These are phyloP conservation scores for Talaromyces rugulosus DNA, from an alignment of 2,329 filamentous ascomycete species.

Conservation along the genomic window DNA sequence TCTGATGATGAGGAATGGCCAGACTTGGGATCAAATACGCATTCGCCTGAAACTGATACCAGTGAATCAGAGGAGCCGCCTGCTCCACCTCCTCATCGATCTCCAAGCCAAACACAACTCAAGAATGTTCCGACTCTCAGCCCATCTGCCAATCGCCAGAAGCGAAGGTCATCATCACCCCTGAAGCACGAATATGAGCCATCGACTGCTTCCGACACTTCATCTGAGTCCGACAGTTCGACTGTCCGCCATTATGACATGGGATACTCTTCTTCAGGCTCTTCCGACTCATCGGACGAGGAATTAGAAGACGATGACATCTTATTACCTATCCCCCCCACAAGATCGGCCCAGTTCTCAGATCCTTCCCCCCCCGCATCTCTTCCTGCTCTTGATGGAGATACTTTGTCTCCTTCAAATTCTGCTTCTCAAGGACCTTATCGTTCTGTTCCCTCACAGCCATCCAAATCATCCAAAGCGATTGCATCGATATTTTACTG, in stretches of 20 bases:
- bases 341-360: slow-evolving; percentile 32
- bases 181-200: slow-evolving; percentile 96
- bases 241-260: slow-evolving; percentile 51
- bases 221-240: slow-evolving; percentile 53
- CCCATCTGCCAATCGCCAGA: slow-evolving; percentile 44
- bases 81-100: slow-evolving; percentile 48
- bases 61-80: slow-evolving; percentile 34
- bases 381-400: slow-evolving; percentile 42
- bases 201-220: slow-evolving; percentile 65
- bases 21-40: slow-evolving; percentile 18
- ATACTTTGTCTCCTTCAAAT: slow-evolving; percentile 71
- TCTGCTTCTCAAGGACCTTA: slow-evolving; percentile 75
- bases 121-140: slow-evolving; percentile 45
- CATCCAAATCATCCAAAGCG: slow-evolving; percentile 49
- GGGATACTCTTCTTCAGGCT: slow-evolving; percentile 43
- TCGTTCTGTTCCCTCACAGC: slow-evolving; percentile 47
- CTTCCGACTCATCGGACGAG: slow-evolving; percentile 52
- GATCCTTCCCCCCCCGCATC: slow-evolving; percentile 37
- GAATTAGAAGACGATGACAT: slow-evolving; percentile 50
- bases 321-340: slow-evolving; percentile 31
- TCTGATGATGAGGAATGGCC: slow-evolving; percentile 26
- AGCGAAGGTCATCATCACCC: slow-evolving; percentile 81
- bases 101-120: slow-evolving; percentile 47
- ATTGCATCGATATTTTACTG: slow-evolving; percentile 61
- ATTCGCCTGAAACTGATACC: slow-evolving; percentile 1